Evolutionary conservation across 306 rosid species (phyloP), one percentile per base, ranked within the genome.

Genomic region (Abrus pulchellus): DNA sequence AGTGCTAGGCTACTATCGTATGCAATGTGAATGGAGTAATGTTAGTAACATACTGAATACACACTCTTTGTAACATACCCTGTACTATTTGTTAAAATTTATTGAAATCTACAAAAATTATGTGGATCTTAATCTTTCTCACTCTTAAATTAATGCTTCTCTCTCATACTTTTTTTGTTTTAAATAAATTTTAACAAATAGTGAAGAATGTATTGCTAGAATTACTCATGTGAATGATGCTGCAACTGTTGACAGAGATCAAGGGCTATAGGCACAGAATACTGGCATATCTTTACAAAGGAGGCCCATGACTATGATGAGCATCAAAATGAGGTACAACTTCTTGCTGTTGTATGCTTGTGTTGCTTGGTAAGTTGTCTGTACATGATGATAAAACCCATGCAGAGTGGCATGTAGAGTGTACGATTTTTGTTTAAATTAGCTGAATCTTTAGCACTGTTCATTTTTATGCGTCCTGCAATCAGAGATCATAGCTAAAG

Each of bases 221-320:
- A 20, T 20, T 20, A 20, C 20, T 20, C 20, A 74, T 38, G 36
- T 65, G 80, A 64, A 74, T 64, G 76, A 44, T 74, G 66, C 75
- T 81, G 84, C 84, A 32, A 45, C 60, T 73, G 56, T 40, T 54
- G 80, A 60, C 40, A 53, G 28, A 40, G 80, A 33, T 44, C 43
- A 64, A 41, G 79, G 48, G 32, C 74, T 50, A 29, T 70, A 40
- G 28, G 79, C 52, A 11, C 34, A 48, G 50, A 34, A 54, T 54
- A 54, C 53, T 77, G 67, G 14, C 32, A 47, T 48, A 13, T 50
- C 62, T 65, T 10, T 40, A 29, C 64, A 27, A 48, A 32, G 57
- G 34, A 36, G 81, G 20, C 66, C 60, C 56, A 29, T 79, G 60
- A 57, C 52, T 32, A 28, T 56, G 52, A 34, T 57, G 68, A n/a